Base-by-base conservation (phyloP, 208 protist genomes). In the Leishmania tropica region DNA sequence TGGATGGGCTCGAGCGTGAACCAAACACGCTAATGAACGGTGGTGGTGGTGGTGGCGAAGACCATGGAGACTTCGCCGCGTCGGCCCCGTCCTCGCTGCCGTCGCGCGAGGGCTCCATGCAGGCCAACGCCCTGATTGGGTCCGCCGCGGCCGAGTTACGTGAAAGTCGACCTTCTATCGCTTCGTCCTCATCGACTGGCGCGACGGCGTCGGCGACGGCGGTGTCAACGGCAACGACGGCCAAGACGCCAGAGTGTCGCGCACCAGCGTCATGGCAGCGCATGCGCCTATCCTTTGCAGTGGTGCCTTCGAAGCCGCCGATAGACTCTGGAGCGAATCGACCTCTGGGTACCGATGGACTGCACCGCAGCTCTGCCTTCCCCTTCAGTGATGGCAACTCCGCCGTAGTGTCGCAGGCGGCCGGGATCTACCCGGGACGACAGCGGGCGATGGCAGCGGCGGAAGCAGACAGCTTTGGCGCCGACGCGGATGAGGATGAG, bases 221-320 rank as follows among this genome's bases (percentile, higher is more conserved):
- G n/a, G 62, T 37, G 62, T 2, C 65, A 71, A n/a, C 47, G n/a
- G 5, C 15, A 37, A 10, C 54, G 21, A 37, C 54, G 75, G 19
- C 37, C 53, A 47, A n/a, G 56, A 19, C 7, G 21, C 24, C 58
- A 47, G 54, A 21, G 53, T 19, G 31, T 35, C 56, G 15, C 11
- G 40, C 54, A 54, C 40, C 28, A n/a, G 35, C 45, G 40, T 31
- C 67, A 75, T 21, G 51, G 4, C 15, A 51, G 31, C 64, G 54
- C 48, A n/a, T 77, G 31, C 81, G 53, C n/a, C 60, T 79, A 3
- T 31, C 81, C 42, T 37, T 75, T 42, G 77, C 77, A 15, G 60
- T 28, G 28, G 77, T 42, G 60, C n/a, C 79, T n/a, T 79, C 76
- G 54, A 81, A 81, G 81, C 72, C 81, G 2, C 81, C 77, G 42